Evolutionary conservation across 805 yeast genomes (phyloP).

Genomic region (Nakazawaea ambrosiae): DNA sequence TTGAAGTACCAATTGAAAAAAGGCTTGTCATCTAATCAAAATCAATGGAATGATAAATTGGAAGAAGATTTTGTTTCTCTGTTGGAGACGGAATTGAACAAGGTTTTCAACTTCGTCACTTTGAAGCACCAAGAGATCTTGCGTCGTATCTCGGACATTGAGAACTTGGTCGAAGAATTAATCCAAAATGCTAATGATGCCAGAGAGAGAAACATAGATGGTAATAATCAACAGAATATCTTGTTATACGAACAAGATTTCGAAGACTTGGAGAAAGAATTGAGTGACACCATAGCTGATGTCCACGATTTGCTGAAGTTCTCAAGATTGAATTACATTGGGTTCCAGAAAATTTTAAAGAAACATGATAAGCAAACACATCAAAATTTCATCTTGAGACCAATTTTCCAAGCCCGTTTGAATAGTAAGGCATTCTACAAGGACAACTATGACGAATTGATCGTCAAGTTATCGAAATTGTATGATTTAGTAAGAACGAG

Average conservation of each 20-base stretch:
- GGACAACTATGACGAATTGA: slow-evolving; percentile 84
- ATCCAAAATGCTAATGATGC: slow-evolving; percentile 39
- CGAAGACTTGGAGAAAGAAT: slow-evolving; percentile 66
- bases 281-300: slow-evolving; percentile 72
- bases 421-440: slow-evolving; percentile 94
- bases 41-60: slow-evolving; percentile 65
- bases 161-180: slow-evolving; percentile 56
- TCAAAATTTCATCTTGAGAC: slow-evolving; percentile 63
- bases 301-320: slow-evolving; percentile 96
- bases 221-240: slow-evolving; percentile 17
- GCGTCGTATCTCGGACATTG: slow-evolving; percentile 79
- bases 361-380: slow-evolving; percentile 89
- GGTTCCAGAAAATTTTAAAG: slow-evolving; percentile 93
- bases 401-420: slow-evolving; percentile 88
- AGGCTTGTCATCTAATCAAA: slow-evolving; percentile 47
- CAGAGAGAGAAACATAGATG: slow-evolving; percentile 21
- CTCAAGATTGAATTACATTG: slow-evolving; percentile 89
- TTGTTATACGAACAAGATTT: slow-evolving; percentile 53
- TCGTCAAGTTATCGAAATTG: slow-evolving; percentile 80
- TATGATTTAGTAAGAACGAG: slow-evolving; percentile 93
- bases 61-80: slow-evolving; percentile 77
- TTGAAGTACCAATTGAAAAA: slow-evolving; percentile 75
- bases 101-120: slow-evolving; percentile 85
- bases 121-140: slow-evolving; percentile 82
- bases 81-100: slow-evolving; percentile 82